phyloP scores from a whole-genome alignment of 176 grass and related monocot genomes.

The Panicum miliaceum region DNA sequence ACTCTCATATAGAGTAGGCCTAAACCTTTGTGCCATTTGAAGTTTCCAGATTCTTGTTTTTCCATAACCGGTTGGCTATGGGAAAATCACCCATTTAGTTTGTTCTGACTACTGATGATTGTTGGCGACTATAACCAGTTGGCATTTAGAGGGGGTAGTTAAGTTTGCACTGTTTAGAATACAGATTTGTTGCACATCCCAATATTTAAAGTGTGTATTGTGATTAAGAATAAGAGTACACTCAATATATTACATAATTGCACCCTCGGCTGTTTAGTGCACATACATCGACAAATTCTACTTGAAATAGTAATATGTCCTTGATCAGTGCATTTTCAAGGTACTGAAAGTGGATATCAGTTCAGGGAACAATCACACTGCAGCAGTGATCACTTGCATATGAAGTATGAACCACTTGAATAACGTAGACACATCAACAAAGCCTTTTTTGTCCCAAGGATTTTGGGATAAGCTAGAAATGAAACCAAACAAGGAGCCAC shows the following conservation, averaged over 20 bases:
- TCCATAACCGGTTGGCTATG: neutral
- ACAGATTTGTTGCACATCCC: constrained; percentile 1
- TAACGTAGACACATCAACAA: neutral
- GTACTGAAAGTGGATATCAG: too few species aligned
- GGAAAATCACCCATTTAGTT: neutral
- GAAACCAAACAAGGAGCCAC: neutral
- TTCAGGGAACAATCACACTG: neutral
- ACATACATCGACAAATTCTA: constrained; percentile 5
- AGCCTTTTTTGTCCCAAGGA: neutral
- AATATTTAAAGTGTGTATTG: constrained; percentile 12
- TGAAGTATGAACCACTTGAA: constrained; percentile 11
- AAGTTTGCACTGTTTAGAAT: constrained; percentile 14
- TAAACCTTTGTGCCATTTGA: constrained; percentile 27
- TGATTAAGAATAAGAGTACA: constrained; percentile 11
- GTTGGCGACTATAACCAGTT: neutral
- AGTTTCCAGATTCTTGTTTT: constrained; percentile 5
- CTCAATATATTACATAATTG: neutral
- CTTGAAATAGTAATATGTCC: neutral
- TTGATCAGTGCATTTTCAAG: too few species aligned
- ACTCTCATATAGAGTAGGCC: constrained; percentile 15
- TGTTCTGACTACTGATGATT: neutral
- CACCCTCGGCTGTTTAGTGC: neutral
- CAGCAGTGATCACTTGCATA: neutral
- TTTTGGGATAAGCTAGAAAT: neutral
- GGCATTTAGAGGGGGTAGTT: constrained; percentile 8